Conservation (phyloP, 2,329 filamentous ascomycete genomes). For the Cordyceps pruinosa region DNA sequence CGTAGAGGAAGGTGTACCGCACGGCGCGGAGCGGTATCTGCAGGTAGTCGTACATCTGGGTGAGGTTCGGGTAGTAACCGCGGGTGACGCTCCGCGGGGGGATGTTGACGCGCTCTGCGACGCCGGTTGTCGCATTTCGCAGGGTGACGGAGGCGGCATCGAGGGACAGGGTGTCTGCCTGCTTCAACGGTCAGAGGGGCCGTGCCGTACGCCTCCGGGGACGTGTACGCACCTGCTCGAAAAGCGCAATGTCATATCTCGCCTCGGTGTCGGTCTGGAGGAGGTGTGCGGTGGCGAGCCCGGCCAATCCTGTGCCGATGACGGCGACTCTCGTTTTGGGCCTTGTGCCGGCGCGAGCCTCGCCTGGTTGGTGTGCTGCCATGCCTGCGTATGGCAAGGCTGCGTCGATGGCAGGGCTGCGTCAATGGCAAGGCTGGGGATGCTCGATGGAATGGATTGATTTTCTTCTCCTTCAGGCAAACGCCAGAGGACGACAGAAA, state of each 20-base stretch:
- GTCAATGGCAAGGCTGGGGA: neutral
- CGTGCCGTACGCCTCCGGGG: neutral
- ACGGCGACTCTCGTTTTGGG: conserved; percentile 23
- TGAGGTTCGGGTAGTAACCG: conserved; percentile 48
- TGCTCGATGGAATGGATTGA: no score
- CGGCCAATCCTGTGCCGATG: conserved; percentile 32
- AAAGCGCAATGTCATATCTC: conserved; percentile 28
- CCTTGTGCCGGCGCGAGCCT: neutral
- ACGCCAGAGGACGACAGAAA: no score
- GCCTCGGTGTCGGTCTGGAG: conserved; percentile 25
- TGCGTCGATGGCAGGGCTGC: neutral
- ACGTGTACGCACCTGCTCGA: conserved; percentile 26
- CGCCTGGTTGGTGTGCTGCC: neutral
- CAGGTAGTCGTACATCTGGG: conserved; percentile 49
- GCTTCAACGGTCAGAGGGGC: neutral
- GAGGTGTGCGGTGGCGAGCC: conserved; percentile 30
- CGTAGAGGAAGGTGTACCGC: conserved; percentile 47
- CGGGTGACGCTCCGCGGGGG: conserved; percentile 32
- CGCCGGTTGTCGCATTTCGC: conserved; percentile 23
- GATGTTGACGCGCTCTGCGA: conserved; percentile 30
- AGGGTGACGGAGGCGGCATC: conserved; percentile 33
- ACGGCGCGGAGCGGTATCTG: conserved; percentile 42
- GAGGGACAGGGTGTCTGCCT: conserved; percentile 30
- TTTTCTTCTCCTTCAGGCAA: no score
- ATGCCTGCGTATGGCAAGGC: neutral